phyloP scores from a whole-genome alignment of 1,284 basidiomycete species.

The Austroboletus novae-zelandiae region DNA sequence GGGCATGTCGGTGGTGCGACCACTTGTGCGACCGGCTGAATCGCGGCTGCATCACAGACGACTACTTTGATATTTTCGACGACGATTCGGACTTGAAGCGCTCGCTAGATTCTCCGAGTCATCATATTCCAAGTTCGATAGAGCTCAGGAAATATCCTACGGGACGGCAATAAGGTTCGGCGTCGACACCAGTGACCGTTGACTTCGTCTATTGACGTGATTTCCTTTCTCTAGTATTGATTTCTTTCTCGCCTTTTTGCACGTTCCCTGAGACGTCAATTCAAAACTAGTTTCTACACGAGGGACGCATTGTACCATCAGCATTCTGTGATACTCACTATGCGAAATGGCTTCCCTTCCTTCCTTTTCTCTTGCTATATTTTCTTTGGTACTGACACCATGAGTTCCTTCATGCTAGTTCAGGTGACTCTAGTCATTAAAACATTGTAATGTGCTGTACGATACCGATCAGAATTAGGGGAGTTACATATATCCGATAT shows the following conservation, averaged over 20 bases:
- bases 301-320: constrained; percentile 3
- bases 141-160: constrained; percentile 8
- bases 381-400: constrained; percentile 7
- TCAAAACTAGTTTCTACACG: neutral
- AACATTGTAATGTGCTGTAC: constrained; percentile 19
- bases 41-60: neutral
- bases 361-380: neutral
- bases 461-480: constrained; percentile 13
- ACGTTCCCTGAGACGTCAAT: neutral
- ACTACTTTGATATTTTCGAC: neutral
- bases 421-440: neutral
- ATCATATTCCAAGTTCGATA: neutral
- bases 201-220: constrained; percentile 1
- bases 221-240: neutral
- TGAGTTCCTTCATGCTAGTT: neutral
- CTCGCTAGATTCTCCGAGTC: neutral
- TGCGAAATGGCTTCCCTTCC: constrained; percentile 1
- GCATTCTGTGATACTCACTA: constrained; percentile 6
- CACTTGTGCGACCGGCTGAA: constrained; percentile 9
- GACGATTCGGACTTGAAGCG: neutral
- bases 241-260: neutral
- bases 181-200: neutral
- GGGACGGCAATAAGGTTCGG: neutral
- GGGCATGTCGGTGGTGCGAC: constrained; percentile 16
- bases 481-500: neutral